Conservation (phyloP, 306 rosid genomes). For the Gastrolobium villosum region DNA sequence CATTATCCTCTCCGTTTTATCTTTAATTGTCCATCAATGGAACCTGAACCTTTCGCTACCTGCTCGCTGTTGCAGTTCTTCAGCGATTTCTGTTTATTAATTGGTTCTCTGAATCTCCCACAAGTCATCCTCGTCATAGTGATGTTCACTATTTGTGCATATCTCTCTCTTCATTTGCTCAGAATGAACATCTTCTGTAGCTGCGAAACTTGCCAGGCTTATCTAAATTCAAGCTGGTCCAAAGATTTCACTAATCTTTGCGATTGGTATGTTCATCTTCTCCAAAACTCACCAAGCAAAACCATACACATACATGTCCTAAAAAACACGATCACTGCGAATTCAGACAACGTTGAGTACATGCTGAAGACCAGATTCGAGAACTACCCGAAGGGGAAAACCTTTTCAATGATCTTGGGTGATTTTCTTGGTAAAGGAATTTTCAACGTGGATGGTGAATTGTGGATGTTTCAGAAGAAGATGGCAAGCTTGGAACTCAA, state of each 20-base stretch:
- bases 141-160: not conserved
- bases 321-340: constrained; percentile 75
- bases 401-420: constrained; percentile 71
- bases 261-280: constrained; percentile 82
- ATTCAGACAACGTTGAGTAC: constrained; percentile 78
- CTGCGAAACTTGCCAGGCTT: constrained; percentile 73
- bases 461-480: constrained; percentile 79
- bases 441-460: constrained; percentile 90
- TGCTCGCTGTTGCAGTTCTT: constrained; percentile 19
- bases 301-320: constrained; percentile 86
- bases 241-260: constrained; percentile 70
- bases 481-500: constrained; percentile 73
- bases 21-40: constrained; percentile 44
- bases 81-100: not conserved
- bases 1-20: not conserved
- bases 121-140: constrained; percentile 2
- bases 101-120: constrained; percentile 13
- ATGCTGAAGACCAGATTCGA: constrained; percentile 81
- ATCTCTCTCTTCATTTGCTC: not conserved
- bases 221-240: constrained; percentile 74
- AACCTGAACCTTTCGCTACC: constrained; percentile 31
- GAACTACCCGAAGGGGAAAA: constrained; percentile 84
- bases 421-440: constrained; percentile 85
- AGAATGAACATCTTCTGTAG: constrained; percentile 55
- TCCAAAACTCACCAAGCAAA: constrained; percentile 60